Conservation (phyloP, 2,329 filamentous ascomycete species). For the Botryotinia calthae region DNA sequence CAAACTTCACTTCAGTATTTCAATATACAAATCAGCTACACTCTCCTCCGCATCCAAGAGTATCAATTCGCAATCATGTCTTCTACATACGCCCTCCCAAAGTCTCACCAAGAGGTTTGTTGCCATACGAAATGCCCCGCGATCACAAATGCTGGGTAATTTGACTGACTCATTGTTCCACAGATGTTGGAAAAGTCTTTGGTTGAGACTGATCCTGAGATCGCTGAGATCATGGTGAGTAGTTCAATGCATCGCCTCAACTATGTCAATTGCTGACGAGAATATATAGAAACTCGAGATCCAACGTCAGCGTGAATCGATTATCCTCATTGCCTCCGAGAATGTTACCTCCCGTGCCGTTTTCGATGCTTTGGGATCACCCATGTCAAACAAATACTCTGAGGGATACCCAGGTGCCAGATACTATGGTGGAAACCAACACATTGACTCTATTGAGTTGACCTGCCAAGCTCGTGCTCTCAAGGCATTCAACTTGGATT, state of each 20-base stretch:
- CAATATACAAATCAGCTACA: conserved; percentile 1
- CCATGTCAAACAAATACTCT: conserved; percentile 99
- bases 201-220: conserved; percentile 86
- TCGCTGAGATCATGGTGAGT: conserved; percentile 92
- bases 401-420: conserved; percentile 97
- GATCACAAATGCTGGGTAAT: background rate
- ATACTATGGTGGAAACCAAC: conserved; percentile 99
- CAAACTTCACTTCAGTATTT: background rate
- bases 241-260: background rate
- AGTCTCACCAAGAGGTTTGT: conserved; percentile 64
- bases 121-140: background rate
- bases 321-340: conserved; percentile 97
- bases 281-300: conserved; percentile 75
- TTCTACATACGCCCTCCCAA: conserved; percentile 57
- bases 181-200: conserved; percentile 96
- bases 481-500: conserved; percentile 81
- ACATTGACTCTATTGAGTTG: conserved; percentile 94
- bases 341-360: conserved; percentile 98
- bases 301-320: conserved; percentile 95
- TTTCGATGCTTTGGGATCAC: conserved; percentile 91
- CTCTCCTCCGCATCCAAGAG: background rate
- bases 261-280: conserved; percentile 20
- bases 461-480: conserved; percentile 94
- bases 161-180: conserved; percentile 30
- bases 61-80: conserved; percentile 29